Percentiles rank a stretch among this genome's conserved stretches.
Evolutionary conservation across 179 eudicot species (phyloP).

Genomic region (Corrigiola litoralis): DNA sequence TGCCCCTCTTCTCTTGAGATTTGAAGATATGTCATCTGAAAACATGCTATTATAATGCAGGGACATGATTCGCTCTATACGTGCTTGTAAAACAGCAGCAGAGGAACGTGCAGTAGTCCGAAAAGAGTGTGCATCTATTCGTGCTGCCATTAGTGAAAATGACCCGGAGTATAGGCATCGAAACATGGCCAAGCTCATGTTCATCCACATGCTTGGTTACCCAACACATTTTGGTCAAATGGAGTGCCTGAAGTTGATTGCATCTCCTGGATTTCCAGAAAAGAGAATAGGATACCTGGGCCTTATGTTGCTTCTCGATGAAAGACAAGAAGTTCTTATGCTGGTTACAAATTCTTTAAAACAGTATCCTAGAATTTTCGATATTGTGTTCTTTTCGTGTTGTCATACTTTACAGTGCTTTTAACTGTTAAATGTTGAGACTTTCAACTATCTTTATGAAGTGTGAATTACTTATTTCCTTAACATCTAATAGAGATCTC

Average conservation of each 20-base stretch:
- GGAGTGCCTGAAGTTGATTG: conserved; percentile 97
- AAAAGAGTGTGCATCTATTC: conserved; percentile 97
- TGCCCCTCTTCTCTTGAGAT: neutral
- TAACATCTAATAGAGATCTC: conserved; percentile 69
- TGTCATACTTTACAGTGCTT: neutral
- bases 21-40: neutral
- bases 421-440: neutral
- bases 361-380: conserved; percentile 98
- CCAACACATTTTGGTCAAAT: conserved; percentile 99
- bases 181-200: conserved; percentile 97
- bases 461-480: conserved; percentile 33
- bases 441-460: conserved; percentile 7
- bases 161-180: conserved; percentile 89
- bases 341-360: conserved; percentile 94
- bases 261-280: conserved; percentile 94
- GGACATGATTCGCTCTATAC: conserved; percentile 97
- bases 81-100: conserved; percentile 98
- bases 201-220: conserved; percentile 99
- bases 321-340: conserved; percentile 99
- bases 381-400: conserved; percentile 1
- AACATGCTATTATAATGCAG: conserved; percentile 39
- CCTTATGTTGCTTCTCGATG: conserved; percentile 98
- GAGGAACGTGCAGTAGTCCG: conserved; percentile 96
- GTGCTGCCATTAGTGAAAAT: conserved; percentile 85
- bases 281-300: conserved; percentile 97